Evolutionary conservation across 139 green algal species (phyloP).

Genomic region (Dunaliella primolecta): DNA sequence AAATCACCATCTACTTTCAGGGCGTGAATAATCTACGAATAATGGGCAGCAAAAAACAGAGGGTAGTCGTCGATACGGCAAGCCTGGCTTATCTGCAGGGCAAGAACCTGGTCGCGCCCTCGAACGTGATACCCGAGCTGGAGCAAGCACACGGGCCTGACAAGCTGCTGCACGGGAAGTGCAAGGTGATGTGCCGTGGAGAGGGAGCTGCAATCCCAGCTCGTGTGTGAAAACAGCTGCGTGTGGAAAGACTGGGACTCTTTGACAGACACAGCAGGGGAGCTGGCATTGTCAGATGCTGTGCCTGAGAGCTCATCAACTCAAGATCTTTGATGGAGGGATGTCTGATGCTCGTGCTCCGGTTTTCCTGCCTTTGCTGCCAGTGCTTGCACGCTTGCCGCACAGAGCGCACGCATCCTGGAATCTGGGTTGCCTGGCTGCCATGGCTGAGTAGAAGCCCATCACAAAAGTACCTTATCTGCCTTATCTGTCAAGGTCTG

Average conservation of each 20-base stretch:
- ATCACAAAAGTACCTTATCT: background rate
- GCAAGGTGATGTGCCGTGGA: background rate
- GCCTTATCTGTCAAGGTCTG: background rate
- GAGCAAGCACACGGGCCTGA: background rate
- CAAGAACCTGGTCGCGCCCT: background rate
- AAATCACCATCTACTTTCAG: no score
- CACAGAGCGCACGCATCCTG: background rate
- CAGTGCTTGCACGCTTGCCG: background rate
- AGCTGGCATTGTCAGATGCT: no score
- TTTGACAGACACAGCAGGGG: no score
- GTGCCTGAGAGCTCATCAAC: no score
- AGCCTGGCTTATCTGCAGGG: background rate
- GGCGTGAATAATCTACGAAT: no score
- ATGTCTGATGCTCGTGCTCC: background rate
- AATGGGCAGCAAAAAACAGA: no score
- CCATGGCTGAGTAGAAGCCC: background rate
- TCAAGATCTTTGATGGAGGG: background rate
- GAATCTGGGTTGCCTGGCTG: no score
- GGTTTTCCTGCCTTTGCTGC: background rate
- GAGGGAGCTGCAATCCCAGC: background rate
- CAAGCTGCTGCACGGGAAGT: background rate
- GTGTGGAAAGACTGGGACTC: background rate
- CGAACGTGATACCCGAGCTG: background rate
- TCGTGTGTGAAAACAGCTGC: background rate
- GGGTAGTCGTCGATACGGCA: background rate